Evolutionary conservation across 306 rosid species (phyloP), one percentile per base, ranked within the genome.

Genomic region (Arachis hypogaea): DNA sequence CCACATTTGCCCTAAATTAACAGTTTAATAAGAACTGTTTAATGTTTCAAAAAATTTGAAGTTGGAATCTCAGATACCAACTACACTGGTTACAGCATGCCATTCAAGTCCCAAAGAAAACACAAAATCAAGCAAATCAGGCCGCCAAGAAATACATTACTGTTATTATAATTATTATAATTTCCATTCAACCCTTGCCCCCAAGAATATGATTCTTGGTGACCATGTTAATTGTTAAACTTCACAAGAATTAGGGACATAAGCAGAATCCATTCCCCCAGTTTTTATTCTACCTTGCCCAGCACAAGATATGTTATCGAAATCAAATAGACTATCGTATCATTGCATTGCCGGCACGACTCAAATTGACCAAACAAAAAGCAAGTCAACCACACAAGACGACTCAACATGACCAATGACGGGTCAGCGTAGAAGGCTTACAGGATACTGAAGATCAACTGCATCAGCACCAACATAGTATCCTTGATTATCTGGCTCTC

Each of bases 401-500:
- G 63, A 63, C 47, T n/a, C 30, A 68, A 5, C 73, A 69, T 16
- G 45, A 68, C 51, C 22, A 11, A 47, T 30, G 22, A 64, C 9
- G 29, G 57, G 28, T 54, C 58, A 62, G 42, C 59, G 56, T 4
- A 40, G 54, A 57, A 79, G n/a, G 78, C 91, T 89, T 75, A 91
- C 97, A 36, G 91, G 88, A 82, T 88, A 89, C 74, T 89, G 95
- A 60, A 76, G 77, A 68, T 87, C 91, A 77, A 79, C 30, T 9
- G 82, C 80, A 18, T 85, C 85, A 22, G 89, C 88, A 42, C 86
- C 87, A 71, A 81, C 86, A 54, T 85, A 87, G 71, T 85, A 89
- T 40, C 87, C 93, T 78, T 91, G 95, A 76, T 68, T 91, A 47
- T 87, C 90, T 68, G 74, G 44, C 57, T 86, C 97, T 68, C 88